These are phyloP conservation scores for Blastobotrys indianensis DNA, from an alignment of 1,139 yeast genomes.

Conservation along the genomic window DNA sequence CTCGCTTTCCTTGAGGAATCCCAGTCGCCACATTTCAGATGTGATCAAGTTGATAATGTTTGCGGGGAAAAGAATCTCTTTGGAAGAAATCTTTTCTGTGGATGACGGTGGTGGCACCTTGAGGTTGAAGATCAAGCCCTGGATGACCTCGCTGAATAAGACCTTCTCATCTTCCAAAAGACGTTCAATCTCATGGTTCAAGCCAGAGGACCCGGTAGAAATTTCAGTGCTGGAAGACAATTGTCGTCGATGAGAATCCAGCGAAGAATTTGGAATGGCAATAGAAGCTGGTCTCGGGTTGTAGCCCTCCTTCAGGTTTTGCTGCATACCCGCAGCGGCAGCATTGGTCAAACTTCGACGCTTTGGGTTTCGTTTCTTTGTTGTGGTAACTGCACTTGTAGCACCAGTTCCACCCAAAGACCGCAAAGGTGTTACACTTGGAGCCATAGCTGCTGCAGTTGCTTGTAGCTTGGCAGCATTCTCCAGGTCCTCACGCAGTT, in stretches of 20 bases:
- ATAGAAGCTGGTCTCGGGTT: conserved; percentile 35
- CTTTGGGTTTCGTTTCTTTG: conserved; percentile 30
- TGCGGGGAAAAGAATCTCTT: conserved; percentile 95
- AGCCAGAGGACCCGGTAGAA: conserved; percentile 26
- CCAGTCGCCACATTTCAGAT: conserved; percentile 98
- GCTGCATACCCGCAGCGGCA: conserved; percentile 16
- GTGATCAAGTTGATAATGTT: conserved; percentile 86
- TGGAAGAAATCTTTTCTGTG: conserved; percentile 72
- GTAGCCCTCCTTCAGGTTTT: conserved; percentile 24
- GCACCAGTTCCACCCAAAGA: conserved; percentile 20
- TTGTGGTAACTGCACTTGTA: conserved; percentile 16
- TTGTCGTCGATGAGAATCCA: conserved; percentile 22
- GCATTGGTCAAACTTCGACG: conserved; percentile 29
- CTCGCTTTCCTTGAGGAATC: conserved; percentile 88
- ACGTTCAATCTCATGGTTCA: conserved; percentile 37
- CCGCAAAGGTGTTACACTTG: conserved; percentile 24
- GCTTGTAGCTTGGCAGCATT: conserved; percentile 35
- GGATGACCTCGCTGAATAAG: conserved; percentile 78
- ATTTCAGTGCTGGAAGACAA: conserved; percentile 25
- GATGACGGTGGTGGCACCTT: conserved; percentile 83
- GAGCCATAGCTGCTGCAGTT: conserved; percentile 29
- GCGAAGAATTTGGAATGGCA: conserved; percentile 22
- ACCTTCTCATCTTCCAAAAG: conserved; percentile 70
- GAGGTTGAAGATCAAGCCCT: conserved; percentile 81
- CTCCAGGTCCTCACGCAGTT: conserved; percentile 61